Evolutionary conservation across 2,329 filamentous ascomycete species (phyloP), one percentile per base, ranked within the genome.

Genomic region (Hymenoscyphus salicellus): DNA sequence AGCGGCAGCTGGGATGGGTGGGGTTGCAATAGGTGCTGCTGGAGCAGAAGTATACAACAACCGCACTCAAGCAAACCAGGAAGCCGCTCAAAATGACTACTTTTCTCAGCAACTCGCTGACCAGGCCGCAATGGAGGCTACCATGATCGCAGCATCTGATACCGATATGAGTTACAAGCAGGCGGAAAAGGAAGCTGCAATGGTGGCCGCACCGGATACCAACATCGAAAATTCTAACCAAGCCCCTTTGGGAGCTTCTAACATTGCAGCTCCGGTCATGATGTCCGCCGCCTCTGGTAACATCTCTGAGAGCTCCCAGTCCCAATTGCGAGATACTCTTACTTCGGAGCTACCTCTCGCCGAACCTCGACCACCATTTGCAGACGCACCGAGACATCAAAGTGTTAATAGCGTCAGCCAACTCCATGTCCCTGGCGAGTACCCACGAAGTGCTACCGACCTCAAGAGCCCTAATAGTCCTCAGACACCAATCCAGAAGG

Each of bases 361-460:
- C 10, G 46, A 52, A 26, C 26, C 38, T n/a, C 60, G 70, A 49
- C 72, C 73, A 26, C 55, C 60, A 11, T 60, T 73, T 14, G 66
- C 69, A 30, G 66, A 68, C 14, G 69, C 69, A 17, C 69, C 71
- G 41, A 72, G 69, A 38, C 70, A 74, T 63, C 58, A 68, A 11
- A 74, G 72, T 55, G 69, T 68, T 5, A 61, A 66, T 49, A 74
- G 69, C 55, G 71, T 75, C 36, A 71, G 69, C 26, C 69, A 75
- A 43, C 66, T 76, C 16, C 74, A 76, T 64, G 68, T 76, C 49
- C 74, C 74, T 2, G 74, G 74, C 2, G 74, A 74, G 55, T 76
- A 63, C 63, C 74, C 74, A 2, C 66, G 55, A 41, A 36, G 14
- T 10, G 58, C 26, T 26, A 49, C 36, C 14, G 58, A 43, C 10